phyloP scores from a whole-genome alignment of 345 rosid species.

The Aquilaria malaccensis region DNA sequence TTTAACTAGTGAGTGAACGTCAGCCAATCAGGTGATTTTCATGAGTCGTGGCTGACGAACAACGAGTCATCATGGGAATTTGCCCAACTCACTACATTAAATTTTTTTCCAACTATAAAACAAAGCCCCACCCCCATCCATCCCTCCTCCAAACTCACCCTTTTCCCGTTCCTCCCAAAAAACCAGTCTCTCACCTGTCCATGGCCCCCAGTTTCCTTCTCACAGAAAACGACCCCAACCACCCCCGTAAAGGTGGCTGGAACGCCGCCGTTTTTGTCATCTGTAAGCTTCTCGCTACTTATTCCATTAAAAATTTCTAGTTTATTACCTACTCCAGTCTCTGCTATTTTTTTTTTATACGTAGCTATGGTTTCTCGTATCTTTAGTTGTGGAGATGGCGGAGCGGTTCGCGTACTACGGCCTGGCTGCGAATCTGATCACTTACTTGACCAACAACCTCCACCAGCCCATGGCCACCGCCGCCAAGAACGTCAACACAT shows the following conservation, averaged over 20 bases:
- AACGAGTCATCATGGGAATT: no score
- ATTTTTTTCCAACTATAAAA: not conserved
- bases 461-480: conserved; percentile 49
- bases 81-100: no score
- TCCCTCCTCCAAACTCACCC: no score
- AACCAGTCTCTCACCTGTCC: not conserved
- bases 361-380: not conserved
- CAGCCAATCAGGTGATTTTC: no score
- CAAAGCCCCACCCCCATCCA: no score
- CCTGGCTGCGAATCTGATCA: conserved; percentile 65
- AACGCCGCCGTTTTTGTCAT: conserved; percentile 78
- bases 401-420: conserved; percentile 85
- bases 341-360: not conserved
- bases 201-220: conserved; percentile 16
- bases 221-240: conserved; percentile 9
- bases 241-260: conserved; percentile 55
- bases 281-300: conserved; percentile 31
- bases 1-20: no score
- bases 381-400: conserved; percentile 71
- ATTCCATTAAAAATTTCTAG: not conserved
- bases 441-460: conserved; percentile 59
- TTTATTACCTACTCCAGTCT: not conserved
- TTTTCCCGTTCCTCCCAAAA: not conserved
- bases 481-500: conserved; percentile 59
- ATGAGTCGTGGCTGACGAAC: no score